Percentiles rank a stretch among this genome's conserved stretches.
Evolutionary conservation across 1,284 basidiomycete species (phyloP).

Genomic region (Lentinus polychrous): DNA sequence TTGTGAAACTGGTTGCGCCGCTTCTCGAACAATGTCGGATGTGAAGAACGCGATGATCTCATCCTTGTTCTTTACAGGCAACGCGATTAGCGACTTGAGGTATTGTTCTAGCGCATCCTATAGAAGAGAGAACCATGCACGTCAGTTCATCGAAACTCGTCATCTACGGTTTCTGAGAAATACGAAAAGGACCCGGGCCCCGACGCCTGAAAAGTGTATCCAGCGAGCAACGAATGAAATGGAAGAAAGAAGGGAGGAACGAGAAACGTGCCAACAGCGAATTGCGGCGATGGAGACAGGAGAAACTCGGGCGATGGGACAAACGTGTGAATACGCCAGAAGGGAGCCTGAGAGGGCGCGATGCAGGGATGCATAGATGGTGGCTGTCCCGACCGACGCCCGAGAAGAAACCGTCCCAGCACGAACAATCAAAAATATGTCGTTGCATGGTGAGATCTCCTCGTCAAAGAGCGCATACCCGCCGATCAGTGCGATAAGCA

Average conservation of each 20-base stretch:
- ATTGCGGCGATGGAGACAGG: no score
- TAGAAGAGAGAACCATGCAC: slow-evolving; percentile 10
- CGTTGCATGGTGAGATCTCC: no score
- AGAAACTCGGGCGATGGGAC: no score
- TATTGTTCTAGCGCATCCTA: slow-evolving; percentile 83
- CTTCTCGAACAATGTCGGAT: slow-evolving; percentile 76
- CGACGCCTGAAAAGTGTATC: no score
- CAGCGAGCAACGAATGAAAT: not conserved
- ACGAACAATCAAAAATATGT: no score
- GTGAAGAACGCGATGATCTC: slow-evolving; percentile 92
- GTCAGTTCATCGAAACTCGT: not conserved
- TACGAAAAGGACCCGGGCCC: slow-evolving; percentile 1
- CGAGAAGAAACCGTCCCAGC: no score
- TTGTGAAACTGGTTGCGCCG: slow-evolving; percentile 68
- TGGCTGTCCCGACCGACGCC: no score
- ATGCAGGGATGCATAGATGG: no score
- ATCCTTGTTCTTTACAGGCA: slow-evolving; percentile 83
- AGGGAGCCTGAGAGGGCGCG: no score
- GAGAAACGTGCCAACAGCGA: not conserved
- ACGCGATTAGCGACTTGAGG: slow-evolving; percentile 77
- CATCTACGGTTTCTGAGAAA: slow-evolving; percentile 8
- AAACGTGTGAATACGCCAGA: no score
- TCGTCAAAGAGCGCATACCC: no score
- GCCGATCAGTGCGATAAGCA: no score
- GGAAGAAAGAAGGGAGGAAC: not conserved